Base-by-base conservation (phyloP, 164 flowering plant species). In the Nymphaea colorata region DNA sequence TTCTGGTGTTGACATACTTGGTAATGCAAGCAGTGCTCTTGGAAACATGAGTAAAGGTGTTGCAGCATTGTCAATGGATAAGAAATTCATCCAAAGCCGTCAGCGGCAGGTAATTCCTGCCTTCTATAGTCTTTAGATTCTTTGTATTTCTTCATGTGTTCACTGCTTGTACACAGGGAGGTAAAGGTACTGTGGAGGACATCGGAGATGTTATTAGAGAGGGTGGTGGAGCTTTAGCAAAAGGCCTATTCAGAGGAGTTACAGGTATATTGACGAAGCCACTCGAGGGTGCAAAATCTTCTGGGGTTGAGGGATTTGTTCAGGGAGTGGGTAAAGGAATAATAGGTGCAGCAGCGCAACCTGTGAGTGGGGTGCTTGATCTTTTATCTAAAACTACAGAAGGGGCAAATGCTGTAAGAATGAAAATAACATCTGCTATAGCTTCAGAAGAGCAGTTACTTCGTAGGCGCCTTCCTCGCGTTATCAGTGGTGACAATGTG, bases 41-140 rank as follows among this genome's bases (percentile, higher is more conserved):
- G 99, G 98, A 68, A 94, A 95, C 81, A 95, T 95, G 96, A 95
- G 99, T 78, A 90, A 92, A 86, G 96, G 99, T 66, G 94, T 95
- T 67, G 99, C 99, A 70, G 98, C 98, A 25, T 80, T 92, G 67
- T 95, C 99, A 67, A 92, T 95, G 98, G 98, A 95, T 75, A 92
- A 87, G 80, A 95, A 95, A 74, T 95, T 95, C 78, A 95, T 95
- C 57, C 95, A 89, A 75, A 85, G 94, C 73, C 88, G 99, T 25
- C 91, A 86, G 77, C 86, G 88, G 85, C 90, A 94, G 96, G 99
- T 94, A 68, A 80, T 57, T n/a, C 5, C 51, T 16, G 63, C 63
- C n/a, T 6, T 61, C 63, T 25, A 61, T 61, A 16, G 6, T 25
- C 41, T 2, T 16, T 61, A 15, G 6, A 5, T 15, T 10, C 10